Evolutionary conservation across 1,139 yeast species (phyloP).

Genomic region (Diutina neorugosa): DNA sequence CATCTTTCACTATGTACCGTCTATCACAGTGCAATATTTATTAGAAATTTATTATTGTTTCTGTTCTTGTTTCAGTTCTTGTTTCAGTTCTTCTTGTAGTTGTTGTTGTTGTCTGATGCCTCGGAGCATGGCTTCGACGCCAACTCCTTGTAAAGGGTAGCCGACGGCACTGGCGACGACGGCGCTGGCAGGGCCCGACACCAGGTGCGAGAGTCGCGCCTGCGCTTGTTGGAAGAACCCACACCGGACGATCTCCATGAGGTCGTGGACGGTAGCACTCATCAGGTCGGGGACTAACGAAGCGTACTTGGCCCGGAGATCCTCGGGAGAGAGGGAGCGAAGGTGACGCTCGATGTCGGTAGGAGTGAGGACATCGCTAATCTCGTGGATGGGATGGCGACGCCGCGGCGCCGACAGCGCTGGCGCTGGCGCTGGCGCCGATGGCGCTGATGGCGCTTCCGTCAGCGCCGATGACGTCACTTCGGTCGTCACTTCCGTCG

Average conservation of each 20-base stretch:
- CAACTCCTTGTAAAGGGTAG: conserved; percentile 45
- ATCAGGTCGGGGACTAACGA: conserved; percentile 32
- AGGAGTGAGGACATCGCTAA: conserved; percentile 31
- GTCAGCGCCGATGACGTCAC: neutral
- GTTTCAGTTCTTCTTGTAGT: conserved; percentile 12
- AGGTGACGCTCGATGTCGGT: conserved; percentile 28
- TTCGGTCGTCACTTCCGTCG: neutral
- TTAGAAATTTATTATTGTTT: too few species aligned
- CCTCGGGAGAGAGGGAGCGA: conserved; percentile 20
- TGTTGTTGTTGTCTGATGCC: conserved; percentile 25
- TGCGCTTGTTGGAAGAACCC: conserved; percentile 42
- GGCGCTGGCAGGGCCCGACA: conserved; percentile 22
- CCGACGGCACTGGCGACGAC: conserved; percentile 40
- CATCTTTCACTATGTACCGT: too few species aligned
- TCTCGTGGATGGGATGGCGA: conserved; percentile 7
- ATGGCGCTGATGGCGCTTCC: neutral
- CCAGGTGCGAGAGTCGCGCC: conserved; percentile 30
- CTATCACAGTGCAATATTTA: too few species aligned
- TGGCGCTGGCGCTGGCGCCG: neutral
- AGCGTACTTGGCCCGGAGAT: conserved; percentile 24
- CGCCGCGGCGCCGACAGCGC: too few species aligned
- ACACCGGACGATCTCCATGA: conserved; percentile 36
- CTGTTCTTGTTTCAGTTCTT: neutral
- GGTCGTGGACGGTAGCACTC: conserved; percentile 25
- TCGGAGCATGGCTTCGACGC: conserved; percentile 39